Conservation (phyloP, 2,329 filamentous ascomycete species). For the Tricladium varicosporioides region DNA sequence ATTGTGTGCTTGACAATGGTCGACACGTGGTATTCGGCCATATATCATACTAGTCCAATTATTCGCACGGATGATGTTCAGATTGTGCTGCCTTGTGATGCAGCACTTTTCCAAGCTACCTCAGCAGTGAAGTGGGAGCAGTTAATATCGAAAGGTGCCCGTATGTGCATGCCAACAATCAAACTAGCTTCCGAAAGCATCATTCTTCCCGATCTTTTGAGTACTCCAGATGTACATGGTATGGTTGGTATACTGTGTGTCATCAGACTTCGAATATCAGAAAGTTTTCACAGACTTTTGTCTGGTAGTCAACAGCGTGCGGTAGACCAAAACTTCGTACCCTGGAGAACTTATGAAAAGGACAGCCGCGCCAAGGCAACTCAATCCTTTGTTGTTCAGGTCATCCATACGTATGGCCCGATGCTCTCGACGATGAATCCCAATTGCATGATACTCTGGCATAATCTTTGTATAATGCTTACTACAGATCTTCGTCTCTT, state of each 20-base stretch:
- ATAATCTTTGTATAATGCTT: constrained; percentile 50
- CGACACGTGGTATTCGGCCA: constrained; percentile 26
- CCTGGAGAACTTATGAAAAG: constrained; percentile 45
- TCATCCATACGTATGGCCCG: constrained; percentile 41
- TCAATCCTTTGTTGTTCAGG: constrained; percentile 36
- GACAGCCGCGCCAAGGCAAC: constrained; percentile 44
- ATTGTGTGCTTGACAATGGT: constrained; percentile 23
- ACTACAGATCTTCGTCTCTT: constrained; percentile 51
- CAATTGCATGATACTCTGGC: constrained; percentile 51
- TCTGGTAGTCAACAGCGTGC: constrained; percentile 31
- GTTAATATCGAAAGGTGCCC: constrained; percentile 24
- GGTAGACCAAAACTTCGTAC: constrained; percentile 40
- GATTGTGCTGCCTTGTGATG: constrained; percentile 22
- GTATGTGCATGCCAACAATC: constrained; percentile 23
- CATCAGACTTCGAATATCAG: constrained; percentile 41
- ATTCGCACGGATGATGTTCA: constrained; percentile 19
- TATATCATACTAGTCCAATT: constrained; percentile 21
- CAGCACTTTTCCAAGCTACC: constrained; percentile 20
- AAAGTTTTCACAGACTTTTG: constrained; percentile 43
- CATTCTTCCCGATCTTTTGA: constrained; percentile 34
- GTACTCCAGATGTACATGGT: constrained; percentile 30
- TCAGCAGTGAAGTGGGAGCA: constrained; percentile 22
- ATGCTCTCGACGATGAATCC: constrained; percentile 43
- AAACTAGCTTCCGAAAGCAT: constrained; percentile 31
- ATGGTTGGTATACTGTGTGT: constrained; percentile 39